These are phyloP conservation scores for Basipetospora sp. DNA, from an alignment of 2,329 filamentous ascomycete genomes.

Conservation along the genomic window DNA sequence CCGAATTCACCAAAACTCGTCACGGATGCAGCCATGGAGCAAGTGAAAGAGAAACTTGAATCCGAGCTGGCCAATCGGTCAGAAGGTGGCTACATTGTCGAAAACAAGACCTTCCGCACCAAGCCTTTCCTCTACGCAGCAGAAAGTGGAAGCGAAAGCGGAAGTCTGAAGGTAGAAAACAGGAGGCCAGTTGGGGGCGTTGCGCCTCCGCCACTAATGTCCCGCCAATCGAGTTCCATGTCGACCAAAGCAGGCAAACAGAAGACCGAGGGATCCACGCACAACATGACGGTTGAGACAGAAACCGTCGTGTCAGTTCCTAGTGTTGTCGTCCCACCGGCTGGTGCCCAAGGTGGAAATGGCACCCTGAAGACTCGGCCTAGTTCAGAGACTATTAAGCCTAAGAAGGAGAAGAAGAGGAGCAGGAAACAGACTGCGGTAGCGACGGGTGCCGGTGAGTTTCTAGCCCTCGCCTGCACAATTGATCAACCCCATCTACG, in stretches of 20 bases:
- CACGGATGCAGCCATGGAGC: conserved; percentile 33
- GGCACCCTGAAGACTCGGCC: conserved; percentile 72
- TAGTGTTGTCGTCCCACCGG: conserved; percentile 56
- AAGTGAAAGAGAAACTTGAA: conserved; percentile 33
- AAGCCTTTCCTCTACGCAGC: conserved; percentile 31
- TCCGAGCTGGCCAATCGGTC: conserved; percentile 27
- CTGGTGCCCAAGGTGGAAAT: conserved; percentile 49
- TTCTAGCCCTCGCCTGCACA: conserved; percentile 11
- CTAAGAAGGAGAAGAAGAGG: conserved; percentile 85
- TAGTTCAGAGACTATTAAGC: conserved; percentile 89
- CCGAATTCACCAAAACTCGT: conserved; percentile 49
- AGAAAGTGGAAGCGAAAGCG: conserved; percentile 55
- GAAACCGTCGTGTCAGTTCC: conserved; percentile 88
- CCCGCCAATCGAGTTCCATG: conserved; percentile 47
- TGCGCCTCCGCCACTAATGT: conserved; percentile 38
- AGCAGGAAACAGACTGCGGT: conserved; percentile 60
- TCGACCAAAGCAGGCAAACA: conserved; percentile 54
- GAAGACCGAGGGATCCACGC: conserved; percentile 56
- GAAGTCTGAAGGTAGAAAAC: conserved; percentile 29
- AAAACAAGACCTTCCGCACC: conserved; percentile 29
- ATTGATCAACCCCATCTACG: neutral
- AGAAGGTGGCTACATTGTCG: conserved; percentile 23
- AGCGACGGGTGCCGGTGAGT: conserved; percentile 57
- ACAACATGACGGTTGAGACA: conserved; percentile 94
- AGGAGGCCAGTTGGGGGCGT: conserved; percentile 23